Conservation (phyloP, 495 filamentous ascomycete genomes). For the Tuber brumale region DNA sequence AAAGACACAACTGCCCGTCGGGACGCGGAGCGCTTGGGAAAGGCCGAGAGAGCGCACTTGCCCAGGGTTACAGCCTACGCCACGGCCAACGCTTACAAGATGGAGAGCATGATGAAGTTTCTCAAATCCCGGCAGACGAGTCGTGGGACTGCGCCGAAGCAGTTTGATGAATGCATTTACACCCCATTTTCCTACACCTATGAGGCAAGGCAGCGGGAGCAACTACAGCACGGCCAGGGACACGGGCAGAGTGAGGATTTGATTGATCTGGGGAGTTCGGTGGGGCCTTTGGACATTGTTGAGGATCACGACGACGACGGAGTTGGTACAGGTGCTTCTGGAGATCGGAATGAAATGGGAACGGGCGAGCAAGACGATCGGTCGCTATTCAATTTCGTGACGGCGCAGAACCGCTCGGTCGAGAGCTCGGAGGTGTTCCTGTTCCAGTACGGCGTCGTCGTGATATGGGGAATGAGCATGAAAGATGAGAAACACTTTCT, state of each 20-base stretch:
- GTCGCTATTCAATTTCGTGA: slow-evolving; percentile 37
- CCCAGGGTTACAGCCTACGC: slow-evolving; percentile 94
- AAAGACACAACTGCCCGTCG: slow-evolving; percentile 90
- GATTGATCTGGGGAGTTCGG: slow-evolving; percentile 42
- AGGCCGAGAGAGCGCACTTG: slow-evolving; percentile 79
- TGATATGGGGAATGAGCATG: slow-evolving; percentile 96
- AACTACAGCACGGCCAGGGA: not conserved
- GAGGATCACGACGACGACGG: slow-evolving; percentile 34
- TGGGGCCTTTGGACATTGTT: slow-evolving; percentile 36
- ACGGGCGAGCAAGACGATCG: slow-evolving; percentile 35
- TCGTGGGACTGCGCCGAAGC: slow-evolving; percentile 73
- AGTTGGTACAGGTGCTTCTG: slow-evolving; percentile 12
- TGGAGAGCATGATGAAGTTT: slow-evolving; percentile 80
- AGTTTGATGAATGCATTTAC: slow-evolving; percentile 95
- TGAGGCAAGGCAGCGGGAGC: slow-evolving; percentile 3
- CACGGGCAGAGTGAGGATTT: slow-evolving; percentile 43
- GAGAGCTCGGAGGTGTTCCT: slow-evolving; percentile 92
- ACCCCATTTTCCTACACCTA: slow-evolving; percentile 71
- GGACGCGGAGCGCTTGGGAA: slow-evolving; percentile 87
- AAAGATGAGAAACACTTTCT: slow-evolving; percentile 79
- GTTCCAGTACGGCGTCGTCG: slow-evolving; percentile 98
- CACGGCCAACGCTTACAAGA: slow-evolving; percentile 80
- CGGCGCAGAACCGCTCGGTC: slow-evolving; percentile 47
- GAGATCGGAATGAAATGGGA: slow-evolving; percentile 18
- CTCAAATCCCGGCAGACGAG: slow-evolving; percentile 71